Conservation (phyloP, 257 asterid genomes). For the Nicotiana undulata region DNA sequence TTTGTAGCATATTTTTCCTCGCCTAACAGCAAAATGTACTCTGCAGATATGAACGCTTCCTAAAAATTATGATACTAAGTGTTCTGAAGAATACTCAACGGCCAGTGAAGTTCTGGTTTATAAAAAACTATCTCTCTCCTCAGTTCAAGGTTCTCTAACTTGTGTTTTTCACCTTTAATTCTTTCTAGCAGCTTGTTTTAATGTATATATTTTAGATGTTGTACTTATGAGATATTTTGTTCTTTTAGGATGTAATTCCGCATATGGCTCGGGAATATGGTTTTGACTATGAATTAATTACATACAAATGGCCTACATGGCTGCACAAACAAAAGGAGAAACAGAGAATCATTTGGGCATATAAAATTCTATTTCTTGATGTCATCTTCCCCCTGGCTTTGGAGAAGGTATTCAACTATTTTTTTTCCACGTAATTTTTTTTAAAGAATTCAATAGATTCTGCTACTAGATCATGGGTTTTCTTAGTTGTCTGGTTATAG, state of each 20-base stretch:
- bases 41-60: conserved; percentile 91
- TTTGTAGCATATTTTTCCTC: background rate
- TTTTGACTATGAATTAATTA: conserved; percentile 83
- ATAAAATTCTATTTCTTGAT: conserved; percentile 89
- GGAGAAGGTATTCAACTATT: conserved; percentile 52
- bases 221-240: conserved; percentile 1
- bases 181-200: conserved; percentile 4
- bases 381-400: conserved; percentile 97
- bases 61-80: conserved; percentile 88
- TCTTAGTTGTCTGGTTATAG: conserved; percentile 4
- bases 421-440: background rate
- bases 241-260: conserved; percentile 77
- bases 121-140: conserved; percentile 97
- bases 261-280: conserved; percentile 91
- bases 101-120: conserved; percentile 97
- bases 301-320: conserved; percentile 99
- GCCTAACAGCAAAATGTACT: conserved; percentile 14
- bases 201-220: background rate
- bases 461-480: conserved; percentile 3
- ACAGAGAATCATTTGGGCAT: conserved; percentile 96
- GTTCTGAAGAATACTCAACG: conserved; percentile 83
- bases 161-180: background rate
- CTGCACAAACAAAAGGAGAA: conserved; percentile 96
- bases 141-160: conserved; percentile 70
- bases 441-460: background rate